A percentile compares a stretch with the other conserved stretches of the same genome.
Conservation (phyloP, 176 grass and related monocot genomes). For the Cenchrus fungigraminus region DNA sequence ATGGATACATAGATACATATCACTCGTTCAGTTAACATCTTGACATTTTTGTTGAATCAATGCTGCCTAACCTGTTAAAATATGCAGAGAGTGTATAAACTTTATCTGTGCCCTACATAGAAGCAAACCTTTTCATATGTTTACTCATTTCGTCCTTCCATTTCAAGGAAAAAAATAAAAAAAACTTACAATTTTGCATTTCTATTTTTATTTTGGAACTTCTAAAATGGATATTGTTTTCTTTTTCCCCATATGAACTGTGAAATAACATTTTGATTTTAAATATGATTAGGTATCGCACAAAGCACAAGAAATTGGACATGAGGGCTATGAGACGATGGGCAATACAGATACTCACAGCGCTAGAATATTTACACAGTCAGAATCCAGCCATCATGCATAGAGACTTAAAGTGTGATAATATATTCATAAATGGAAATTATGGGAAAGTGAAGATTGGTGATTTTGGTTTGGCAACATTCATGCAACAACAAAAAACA, state of each 20-base stretch:
- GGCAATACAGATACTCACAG: conserved; percentile 36
- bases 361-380: conserved; percentile 53
- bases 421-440: conserved; percentile 57
- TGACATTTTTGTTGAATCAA: background rate
- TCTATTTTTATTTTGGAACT: conserved; percentile 1
- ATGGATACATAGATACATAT: too few relatives aligned
- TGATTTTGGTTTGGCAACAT: too few relatives aligned
- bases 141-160: background rate
- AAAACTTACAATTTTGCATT: background rate
- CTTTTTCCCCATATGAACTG: background rate
- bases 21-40: background rate
- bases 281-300: conserved; percentile 15
- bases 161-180: background rate
- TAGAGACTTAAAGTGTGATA: conserved; percentile 60
- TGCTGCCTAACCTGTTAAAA: background rate
- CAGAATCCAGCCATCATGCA: conserved; percentile 50
- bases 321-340: too few relatives aligned
- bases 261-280: background rate
- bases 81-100: background rate
- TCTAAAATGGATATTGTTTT: background rate
- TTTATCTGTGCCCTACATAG: background rate
- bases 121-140: background rate
- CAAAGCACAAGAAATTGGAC: conserved; percentile 2
- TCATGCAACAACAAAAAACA: too few relatives aligned
- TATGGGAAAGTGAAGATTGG: background rate